Evolutionary conservation across 108 stramenopile species (phyloP).

Genomic region (Fragilariopsis cylindrus): DNA sequence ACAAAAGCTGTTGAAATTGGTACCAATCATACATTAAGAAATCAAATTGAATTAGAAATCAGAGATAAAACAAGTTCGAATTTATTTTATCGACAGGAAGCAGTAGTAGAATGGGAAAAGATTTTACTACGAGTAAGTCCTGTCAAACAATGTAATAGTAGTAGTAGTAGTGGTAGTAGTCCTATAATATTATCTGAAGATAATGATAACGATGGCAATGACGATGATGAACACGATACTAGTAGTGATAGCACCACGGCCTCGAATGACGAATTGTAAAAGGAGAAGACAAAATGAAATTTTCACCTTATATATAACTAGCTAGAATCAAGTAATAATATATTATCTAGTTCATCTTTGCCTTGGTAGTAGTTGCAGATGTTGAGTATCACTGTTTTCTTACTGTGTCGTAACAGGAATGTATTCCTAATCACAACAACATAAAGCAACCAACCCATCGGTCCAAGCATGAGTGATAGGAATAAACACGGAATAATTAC

Average conservation of each 20-base stretch:
- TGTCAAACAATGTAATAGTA: slow-evolving; percentile 10
- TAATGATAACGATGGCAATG: too few species aligned
- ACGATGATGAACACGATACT: too few species aligned
- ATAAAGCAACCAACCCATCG: slow-evolving; percentile 2
- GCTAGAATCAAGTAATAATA: too few species aligned
- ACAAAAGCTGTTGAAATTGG: slow-evolving; percentile 32
- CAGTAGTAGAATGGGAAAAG: slow-evolving; percentile 29
- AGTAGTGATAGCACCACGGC: neutral
- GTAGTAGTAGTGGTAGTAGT: neutral
- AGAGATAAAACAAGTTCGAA: slow-evolving; percentile 1
- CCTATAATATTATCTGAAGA: too few species aligned
- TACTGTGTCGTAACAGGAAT: neutral
- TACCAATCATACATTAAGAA: slow-evolving; percentile 8
- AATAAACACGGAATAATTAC: slow-evolving; percentile 21
- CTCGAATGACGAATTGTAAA: neutral
- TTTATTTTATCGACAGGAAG: slow-evolving; percentile 21
- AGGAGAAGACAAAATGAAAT: neutral
- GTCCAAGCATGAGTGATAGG: slow-evolving; percentile 7
- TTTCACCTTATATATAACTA: too few species aligned
- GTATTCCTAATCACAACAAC: neutral
- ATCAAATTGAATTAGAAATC: slow-evolving; percentile 18
- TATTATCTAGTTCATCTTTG: too few species aligned
- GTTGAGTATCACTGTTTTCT: too few species aligned
- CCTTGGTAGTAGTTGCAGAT: too few species aligned
- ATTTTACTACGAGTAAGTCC: slow-evolving; percentile 27